Base-by-base conservation (phyloP, 345 rosid genomes). In the Laguncularia racemosa region DNA sequence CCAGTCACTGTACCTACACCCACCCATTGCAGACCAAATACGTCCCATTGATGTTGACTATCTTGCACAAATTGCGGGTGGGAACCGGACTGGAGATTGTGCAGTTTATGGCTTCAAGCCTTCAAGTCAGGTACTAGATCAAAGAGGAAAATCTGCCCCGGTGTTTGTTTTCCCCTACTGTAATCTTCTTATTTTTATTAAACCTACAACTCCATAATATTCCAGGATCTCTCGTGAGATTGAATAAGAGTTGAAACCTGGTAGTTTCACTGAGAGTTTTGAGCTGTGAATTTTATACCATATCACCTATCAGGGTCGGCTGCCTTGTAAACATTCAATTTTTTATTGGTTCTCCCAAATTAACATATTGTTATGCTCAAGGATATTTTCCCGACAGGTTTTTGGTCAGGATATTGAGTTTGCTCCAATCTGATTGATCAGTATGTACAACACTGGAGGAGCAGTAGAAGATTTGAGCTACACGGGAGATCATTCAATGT, bases 221-320 rank as follows among this genome's bases (percentile, higher is more conserved):
- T 23, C 28, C 66, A 13, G 44, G 71, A 44, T 3, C 50, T 3
- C 54, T 67, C n/a, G 15, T 18, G 12, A 44, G 49, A 4, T 21
- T 51, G 20, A 33, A 73, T 0, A 74, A 57, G 74, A 62, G 46
- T 5, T 76, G 62, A 51, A 64, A 44, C 23, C 16, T 77, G 13
- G 44, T 66, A 59, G 72, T 74, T 55, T 58, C 76, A 46, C 60
- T 76, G 59, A 63, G 23, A 13, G 64, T 71, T 16, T 71, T 73
- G 40, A 14, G 59, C 45, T 71, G 75, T 50, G 81, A 73, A 73
- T 58, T 67, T 57, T 76, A 63, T 40, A 76, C 79, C 50, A 19
- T 76, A 52, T 76, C 69, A 23, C 81, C 84, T 6, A 64, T 80
- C 26, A 68, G 44, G 72, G 84, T 79, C 56, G 7, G 44, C 16